A percentile compares a stretch with the other conserved stretches of the same genome.
Conservation (phyloP, 306 rosid species). For the Ziziphus jujuba region DNA sequence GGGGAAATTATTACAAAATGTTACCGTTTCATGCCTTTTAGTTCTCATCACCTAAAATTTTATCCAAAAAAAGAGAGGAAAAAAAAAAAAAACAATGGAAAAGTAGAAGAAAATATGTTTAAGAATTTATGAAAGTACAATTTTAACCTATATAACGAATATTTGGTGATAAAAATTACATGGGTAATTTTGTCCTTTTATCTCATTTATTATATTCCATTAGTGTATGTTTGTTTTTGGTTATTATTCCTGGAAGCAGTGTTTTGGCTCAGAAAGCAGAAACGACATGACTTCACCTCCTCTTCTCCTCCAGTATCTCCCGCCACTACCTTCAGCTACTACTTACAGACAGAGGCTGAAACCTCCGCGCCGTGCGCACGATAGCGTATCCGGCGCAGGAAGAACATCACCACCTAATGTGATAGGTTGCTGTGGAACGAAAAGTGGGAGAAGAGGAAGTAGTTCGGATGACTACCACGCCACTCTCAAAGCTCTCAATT, state of each 20-base stretch:
- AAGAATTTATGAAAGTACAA: no score
- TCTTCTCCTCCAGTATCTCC: slow-evolving; percentile 45
- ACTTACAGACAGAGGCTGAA: slow-evolving; percentile 9
- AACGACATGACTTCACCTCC: slow-evolving; percentile 31
- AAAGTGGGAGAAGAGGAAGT: slow-evolving; percentile 25
- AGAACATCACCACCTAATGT: slow-evolving; percentile 8
- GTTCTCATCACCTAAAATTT: no score
- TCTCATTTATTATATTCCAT: background rate
- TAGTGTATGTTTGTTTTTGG: no score
- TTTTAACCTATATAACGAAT: no score
- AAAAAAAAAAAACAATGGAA: no score
- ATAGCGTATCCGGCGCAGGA: slow-evolving; percentile 15
- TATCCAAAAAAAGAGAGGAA: no score
- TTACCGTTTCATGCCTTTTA: no score
- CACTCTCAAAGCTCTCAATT: slow-evolving; percentile 82
- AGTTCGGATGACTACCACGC: slow-evolving; percentile 63
- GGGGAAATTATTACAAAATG: no score
- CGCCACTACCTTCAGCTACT: slow-evolving; percentile 41
- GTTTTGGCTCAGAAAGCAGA: background rate
- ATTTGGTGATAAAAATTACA: no score
- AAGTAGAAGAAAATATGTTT: no score
- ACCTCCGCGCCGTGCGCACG: slow-evolving; percentile 21
- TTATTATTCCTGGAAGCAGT: background rate
- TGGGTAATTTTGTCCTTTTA: no score
- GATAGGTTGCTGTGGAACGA: slow-evolving; percentile 34